phyloP scores from a whole-genome alignment of 306 rosid genomes.

The Inga leiocalycina region DNA sequence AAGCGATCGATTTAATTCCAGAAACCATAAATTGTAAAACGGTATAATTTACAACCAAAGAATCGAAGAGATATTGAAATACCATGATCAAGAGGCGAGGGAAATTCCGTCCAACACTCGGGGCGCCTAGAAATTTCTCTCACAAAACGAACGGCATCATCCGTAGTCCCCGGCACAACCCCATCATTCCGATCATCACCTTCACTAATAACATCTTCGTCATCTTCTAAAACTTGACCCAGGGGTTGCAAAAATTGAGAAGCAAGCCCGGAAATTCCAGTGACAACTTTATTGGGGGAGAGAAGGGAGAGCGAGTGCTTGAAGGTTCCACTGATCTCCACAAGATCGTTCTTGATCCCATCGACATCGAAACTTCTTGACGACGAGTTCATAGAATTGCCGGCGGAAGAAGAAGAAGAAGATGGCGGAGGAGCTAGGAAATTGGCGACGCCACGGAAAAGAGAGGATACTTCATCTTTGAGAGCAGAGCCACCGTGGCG shows the following conservation, averaged over 20 bases:
- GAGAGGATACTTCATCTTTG: conserved; percentile 57
- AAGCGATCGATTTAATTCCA: background rate
- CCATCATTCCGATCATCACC: conserved; percentile 34
- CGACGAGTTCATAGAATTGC: conserved; percentile 20
- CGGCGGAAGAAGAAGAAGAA: conserved; percentile 30
- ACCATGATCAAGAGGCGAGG: conserved; percentile 72
- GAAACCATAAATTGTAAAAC: background rate
- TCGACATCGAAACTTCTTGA: conserved; percentile 56
- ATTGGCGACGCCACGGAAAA: conserved; percentile 81
- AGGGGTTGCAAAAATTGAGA: conserved; percentile 60
- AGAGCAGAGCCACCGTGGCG: conserved; percentile 41
- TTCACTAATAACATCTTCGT: conserved; percentile 27
- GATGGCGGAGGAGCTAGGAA: conserved; percentile 88
- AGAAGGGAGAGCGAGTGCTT: conserved; percentile 68
- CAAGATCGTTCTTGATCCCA: conserved; percentile 88
- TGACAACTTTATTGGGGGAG: conserved; percentile 71
- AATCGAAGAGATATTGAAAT: conserved; percentile 28
- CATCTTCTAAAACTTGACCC: conserved; percentile 30
- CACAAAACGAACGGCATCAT: conserved; percentile 74
- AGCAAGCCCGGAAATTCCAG: conserved; percentile 76
- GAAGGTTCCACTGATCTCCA: conserved; percentile 87
- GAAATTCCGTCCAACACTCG: conserved; percentile 87
- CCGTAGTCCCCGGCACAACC: conserved; percentile 63
- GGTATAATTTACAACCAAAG: conserved; percentile 3
- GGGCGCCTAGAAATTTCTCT: conserved; percentile 60